These are phyloP conservation scores for Telfairia occidentalis DNA, from an alignment of 331 rosid species.

Conservation along the genomic window DNA sequence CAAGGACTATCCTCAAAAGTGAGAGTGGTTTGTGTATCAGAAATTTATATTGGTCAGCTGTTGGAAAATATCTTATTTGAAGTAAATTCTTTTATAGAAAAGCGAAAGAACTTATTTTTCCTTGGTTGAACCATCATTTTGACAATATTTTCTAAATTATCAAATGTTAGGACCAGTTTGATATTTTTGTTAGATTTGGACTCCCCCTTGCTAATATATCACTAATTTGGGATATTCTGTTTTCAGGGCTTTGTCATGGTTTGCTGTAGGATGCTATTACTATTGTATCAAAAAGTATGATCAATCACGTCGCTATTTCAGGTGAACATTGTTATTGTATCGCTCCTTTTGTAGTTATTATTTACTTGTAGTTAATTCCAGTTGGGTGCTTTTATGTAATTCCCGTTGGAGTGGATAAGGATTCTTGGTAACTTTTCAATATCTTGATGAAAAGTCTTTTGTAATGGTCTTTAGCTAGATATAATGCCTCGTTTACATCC, in stretches of 20 bases:
- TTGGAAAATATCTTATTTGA: background rate
- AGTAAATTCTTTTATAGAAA: background rate
- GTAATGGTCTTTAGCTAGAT: too few species aligned
- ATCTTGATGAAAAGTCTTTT: too few species aligned
- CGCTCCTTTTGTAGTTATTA: background rate
- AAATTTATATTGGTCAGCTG: background rate
- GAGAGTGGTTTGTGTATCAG: conserved; percentile 13
- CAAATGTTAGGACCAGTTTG: background rate
- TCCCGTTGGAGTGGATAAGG: too few species aligned
- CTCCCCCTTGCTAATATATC: background rate
- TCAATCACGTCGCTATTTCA: conserved; percentile 80
- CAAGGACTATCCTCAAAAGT: conserved; percentile 96
- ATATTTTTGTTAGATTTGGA: background rate
- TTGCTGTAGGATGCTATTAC: conserved; percentile 97
- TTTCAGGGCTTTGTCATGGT: conserved; percentile 91
- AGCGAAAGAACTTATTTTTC: background rate
- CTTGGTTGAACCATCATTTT: background rate
- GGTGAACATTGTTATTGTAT: conserved; percentile 32
- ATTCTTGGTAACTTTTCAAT: too few species aligned
- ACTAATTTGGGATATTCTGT: background rate
- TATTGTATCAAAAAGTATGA: conserved; percentile 89
- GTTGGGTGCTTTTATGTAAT: background rate
- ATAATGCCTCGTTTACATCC: too few species aligned
- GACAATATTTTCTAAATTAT: background rate
- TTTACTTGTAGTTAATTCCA: background rate